Base-by-base conservation (phyloP, 345 rosid genomes). In the Melaleuca quinquenervia region DNA sequence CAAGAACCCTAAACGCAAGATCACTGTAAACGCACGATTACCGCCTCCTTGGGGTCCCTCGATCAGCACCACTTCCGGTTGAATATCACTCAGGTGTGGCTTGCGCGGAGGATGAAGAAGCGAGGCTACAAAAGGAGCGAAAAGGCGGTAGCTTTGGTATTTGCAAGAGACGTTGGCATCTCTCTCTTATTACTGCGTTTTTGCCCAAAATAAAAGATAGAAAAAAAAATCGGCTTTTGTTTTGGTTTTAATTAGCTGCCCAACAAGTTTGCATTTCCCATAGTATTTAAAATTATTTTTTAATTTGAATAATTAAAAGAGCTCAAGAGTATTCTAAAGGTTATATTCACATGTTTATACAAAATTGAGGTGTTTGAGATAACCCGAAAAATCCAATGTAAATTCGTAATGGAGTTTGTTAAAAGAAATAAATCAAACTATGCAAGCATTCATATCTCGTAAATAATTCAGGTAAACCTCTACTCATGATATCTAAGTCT, bases 61-160 rank as follows among this genome's bases (percentile, higher is more conserved):
- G 70, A 58, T n/a, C 36, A 13, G 70, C 70, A 58, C 12, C 70
- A n/a, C 8, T 13, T 58, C 6, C 0, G 70, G 36, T 58, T 0
- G 70, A 16, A 58, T 58, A n/a, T n/a, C n/a, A n/a, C n/a, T n/a
- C 18, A 3, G 16, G 5, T 27, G 18, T 0, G 4, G 36, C 0
- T n/a, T 13, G 36, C 13, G 1, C 36, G 0, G 70, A n/a, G 1
- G 16, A 2, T 12, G 62, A 0, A n/a, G 64, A 58, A n/a, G 36
- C 18, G 36, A n/a, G 36, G 70, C 32, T 8, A 29, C 4, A 0
- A 0, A 4, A n/a, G 13, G 8, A 58, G 36, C 32, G 36, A 58
- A 58, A 0, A 8, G 70, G 32, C 70, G 18, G 70, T 11, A n/a
- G 70, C n/a, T 58, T 26, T n/a, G 36, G 32, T n/a, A n/a, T 12